Percentiles rank a stretch among this genome's conserved stretches.
These are phyloP conservation scores for Trametes cinnabarina DNA, from an alignment of 768 basidiomycete genomes.

Conservation along the genomic window DNA sequence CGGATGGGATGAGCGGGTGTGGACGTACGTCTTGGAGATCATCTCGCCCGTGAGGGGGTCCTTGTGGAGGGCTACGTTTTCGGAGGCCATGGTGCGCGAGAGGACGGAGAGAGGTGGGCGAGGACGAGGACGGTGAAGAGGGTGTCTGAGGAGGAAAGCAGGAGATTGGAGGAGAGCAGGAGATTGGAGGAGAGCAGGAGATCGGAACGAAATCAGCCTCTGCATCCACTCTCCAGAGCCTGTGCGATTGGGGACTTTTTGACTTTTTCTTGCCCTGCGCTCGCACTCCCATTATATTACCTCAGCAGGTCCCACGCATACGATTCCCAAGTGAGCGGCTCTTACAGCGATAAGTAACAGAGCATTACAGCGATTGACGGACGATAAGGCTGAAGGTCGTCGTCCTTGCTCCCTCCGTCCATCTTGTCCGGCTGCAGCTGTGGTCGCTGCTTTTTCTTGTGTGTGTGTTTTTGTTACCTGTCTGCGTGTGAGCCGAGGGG, in stretches of 20 bases:
- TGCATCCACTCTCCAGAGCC: constrained; percentile 27
- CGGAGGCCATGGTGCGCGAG: constrained; percentile 38
- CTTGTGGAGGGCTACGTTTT: constrained; percentile 45
- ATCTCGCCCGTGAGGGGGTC: constrained; percentile 93
- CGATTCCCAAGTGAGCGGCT: too few relatives aligned
- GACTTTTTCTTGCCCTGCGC: not conserved
- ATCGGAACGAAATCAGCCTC: constrained; percentile 26
- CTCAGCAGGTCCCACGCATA: constrained; percentile 10
- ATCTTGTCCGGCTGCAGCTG: too few relatives aligned
- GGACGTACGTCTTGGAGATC: constrained; percentile 89
- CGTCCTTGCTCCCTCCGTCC: too few relatives aligned
- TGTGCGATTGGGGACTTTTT: not conserved
- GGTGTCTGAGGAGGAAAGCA: constrained; percentile 4
- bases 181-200: constrained; percentile 10
- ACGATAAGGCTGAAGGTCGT: too few relatives aligned
- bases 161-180: too few relatives aligned
- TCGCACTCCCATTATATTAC: constrained; percentile 4
- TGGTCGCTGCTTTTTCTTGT: too few relatives aligned
- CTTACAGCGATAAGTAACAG: too few relatives aligned
- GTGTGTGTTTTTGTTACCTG: not conserved
- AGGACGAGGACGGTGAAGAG: constrained; percentile 9
- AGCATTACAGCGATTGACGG: too few relatives aligned
- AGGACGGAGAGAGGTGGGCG: not conserved
- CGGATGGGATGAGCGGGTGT: not conserved
- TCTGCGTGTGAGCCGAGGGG: not conserved